Base-by-base conservation (phyloP, 2,329 filamentous ascomycete genomes). In the Hypoxylon sp. region DNA sequence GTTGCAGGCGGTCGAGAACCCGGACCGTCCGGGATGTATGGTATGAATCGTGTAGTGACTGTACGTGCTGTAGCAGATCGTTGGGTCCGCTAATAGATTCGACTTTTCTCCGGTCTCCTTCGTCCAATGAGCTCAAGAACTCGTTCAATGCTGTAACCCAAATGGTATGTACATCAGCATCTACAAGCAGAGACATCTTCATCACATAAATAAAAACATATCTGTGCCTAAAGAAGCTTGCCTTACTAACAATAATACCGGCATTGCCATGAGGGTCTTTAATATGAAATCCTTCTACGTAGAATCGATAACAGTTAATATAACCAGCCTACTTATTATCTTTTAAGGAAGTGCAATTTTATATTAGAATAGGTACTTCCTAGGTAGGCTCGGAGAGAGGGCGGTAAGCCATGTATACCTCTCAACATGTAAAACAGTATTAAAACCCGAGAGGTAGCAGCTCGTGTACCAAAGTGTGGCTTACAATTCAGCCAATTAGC, bases 101-200 rank as follows among this genome's bases (percentile, higher is more conserved):
- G 14, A 55, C 14, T 5, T 43, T 55, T 55, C 13, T 11, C 21
- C 51, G 51, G 21, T 55, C 51, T 11, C 25, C 9, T 5, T 55
- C 51, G 14, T 43, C 19, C 17, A 55, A 30, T 10, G 51, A 55
- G 19, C 23, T 13, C 2, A 55, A 28, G 51, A 55, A 55, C 17
- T 10, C 21, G 38, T 55, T 23, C 34, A 41, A 43, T 9, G 51
- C 51, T 23, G 34, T 17, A 55, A 41, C 23, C 51, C 51, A 55
- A n/a, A 55, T 19, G 17, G 11, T n/a, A 14, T 43, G 51, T 43
- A 43, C 51, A 13, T 55, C 32, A 30, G 13, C 23, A 9, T 55
- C 51, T 13, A 17, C 43, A 9, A 11, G 28, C 17, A 36, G 14
- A 14, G 50, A 41, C 50, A 53, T 41, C 13, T 21, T 19, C 14